Percentiles rank a stretch among this genome's conserved stretches.
Conservation (phyloP, 2,329 filamentous ascomycete species). For the Cercospora sesami region DNA sequence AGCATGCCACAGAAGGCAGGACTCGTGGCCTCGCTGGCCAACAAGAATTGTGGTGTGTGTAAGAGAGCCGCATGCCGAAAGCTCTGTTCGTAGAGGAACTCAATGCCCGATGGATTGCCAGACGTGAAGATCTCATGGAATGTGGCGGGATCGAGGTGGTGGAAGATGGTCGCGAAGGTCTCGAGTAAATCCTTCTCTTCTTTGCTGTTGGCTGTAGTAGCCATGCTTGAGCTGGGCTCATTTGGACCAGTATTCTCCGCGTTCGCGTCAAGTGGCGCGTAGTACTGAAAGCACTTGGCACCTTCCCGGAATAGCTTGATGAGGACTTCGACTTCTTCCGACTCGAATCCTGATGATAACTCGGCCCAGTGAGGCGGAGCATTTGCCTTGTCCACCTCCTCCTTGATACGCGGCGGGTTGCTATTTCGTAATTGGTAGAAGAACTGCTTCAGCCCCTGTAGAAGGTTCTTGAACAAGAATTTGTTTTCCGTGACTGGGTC, state of each 20-base stretch:
- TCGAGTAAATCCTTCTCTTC: conserved; percentile 97
- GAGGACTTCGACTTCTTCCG: conserved; percentile 94
- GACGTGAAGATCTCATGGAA: conserved; percentile 89
- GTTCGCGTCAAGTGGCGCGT: conserved; percentile 79
- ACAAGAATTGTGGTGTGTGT: conserved; percentile 95
- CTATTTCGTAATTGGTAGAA: conserved; percentile 93
- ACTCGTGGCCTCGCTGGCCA: conserved; percentile 97
- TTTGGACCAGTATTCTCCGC: conserved; percentile 73
- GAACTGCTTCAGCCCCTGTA: conserved; percentile 93
- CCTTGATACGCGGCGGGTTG: conserved; percentile 63
- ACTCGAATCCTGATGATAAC: conserved; percentile 92
- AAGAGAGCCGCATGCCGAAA: conserved; percentile 93
- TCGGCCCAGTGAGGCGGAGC: conserved; percentile 91
- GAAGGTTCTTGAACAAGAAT: conserved; percentile 92
- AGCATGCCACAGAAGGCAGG: conserved; percentile 98
- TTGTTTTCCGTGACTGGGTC: conserved; percentile 97
- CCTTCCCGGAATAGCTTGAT: conserved; percentile 97
- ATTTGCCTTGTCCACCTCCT: conserved; percentile 69
- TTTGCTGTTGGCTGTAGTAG: conserved; percentile 67
- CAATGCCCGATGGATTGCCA: conserved; percentile 66
- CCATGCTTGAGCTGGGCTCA: conserved; percentile 75
- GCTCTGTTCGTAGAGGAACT: conserved; percentile 94
- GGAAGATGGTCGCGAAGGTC: conserved; percentile 96
- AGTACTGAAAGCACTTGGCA: conserved; percentile 94
- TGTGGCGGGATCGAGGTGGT: conserved; percentile 95